phyloP scores from a whole-genome alignment of 305 asterid species.

The Fraxinus nigra region DNA sequence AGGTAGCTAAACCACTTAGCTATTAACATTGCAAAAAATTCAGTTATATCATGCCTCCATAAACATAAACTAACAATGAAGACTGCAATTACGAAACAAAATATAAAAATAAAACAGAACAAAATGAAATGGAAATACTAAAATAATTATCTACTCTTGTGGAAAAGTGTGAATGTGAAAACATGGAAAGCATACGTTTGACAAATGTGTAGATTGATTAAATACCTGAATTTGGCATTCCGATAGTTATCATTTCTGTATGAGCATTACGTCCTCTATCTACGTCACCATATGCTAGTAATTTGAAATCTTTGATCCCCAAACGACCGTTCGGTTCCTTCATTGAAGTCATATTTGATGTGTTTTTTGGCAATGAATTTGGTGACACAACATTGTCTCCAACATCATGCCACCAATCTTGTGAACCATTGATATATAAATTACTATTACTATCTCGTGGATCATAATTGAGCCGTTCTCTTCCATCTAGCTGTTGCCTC shows the following conservation, averaged over 20 bases:
- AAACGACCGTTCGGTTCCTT: conserved; percentile 23
- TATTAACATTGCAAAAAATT: conserved; percentile 7
- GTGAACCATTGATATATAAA: conserved; percentile 21
- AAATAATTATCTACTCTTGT: background rate
- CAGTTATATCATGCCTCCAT: conserved; percentile 1
- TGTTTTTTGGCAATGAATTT: conserved; percentile 24
- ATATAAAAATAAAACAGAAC: background rate
- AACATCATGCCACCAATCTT: conserved; percentile 25
- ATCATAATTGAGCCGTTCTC: conserved; percentile 23
- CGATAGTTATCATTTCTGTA: conserved; percentile 16
- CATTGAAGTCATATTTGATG: conserved; percentile 18
- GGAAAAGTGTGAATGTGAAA: background rate
- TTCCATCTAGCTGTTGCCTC: conserved; percentile 26
- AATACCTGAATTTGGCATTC: conserved; percentile 38
- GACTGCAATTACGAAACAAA: background rate
- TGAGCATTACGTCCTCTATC: background rate
- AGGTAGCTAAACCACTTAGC: background rate
- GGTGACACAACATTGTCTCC: conserved; percentile 22
- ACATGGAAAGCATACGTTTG: background rate
- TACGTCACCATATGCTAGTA: conserved; percentile 14
- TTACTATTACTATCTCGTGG: conserved; percentile 20
- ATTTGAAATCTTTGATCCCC: conserved; percentile 1
- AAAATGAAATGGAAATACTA: background rate
- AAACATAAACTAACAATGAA: conserved; percentile 11
- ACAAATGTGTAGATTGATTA: background rate